Percentiles rank a stretch among this genome's conserved stretches.
Conservation (phyloP, 1,284 basidiomycete species). For the Cystobasidium pallidum region DNA sequence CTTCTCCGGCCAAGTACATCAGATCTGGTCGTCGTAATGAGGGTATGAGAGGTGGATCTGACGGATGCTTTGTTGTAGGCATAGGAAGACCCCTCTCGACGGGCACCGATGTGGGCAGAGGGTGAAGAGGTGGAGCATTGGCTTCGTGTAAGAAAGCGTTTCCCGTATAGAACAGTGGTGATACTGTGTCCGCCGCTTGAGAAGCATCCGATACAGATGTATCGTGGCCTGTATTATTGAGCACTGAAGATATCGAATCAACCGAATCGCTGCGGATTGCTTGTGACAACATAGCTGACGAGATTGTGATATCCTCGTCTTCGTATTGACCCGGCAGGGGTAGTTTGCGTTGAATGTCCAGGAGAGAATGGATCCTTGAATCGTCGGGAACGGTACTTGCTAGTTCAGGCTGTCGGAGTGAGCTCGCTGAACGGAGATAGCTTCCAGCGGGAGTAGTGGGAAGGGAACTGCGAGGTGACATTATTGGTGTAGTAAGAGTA, state of each 20-base stretch:
- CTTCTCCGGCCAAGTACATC: slow-evolving; percentile 13
- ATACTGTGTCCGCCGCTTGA: background rate
- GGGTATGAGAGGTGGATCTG: slow-evolving; percentile 39
- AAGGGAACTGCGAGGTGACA: slow-evolving; percentile 11
- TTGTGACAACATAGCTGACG: background rate
- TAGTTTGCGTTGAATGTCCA: slow-evolving; percentile 18
- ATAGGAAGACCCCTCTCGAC: slow-evolving; percentile 6
- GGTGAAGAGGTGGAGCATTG: slow-evolving; percentile 19
- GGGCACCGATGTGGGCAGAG: background rate
- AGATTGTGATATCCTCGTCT: slow-evolving; percentile 16
- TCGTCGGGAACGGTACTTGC: background rate
- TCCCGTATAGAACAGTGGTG: background rate
- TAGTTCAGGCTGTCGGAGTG: background rate
- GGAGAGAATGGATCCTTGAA: slow-evolving; percentile 6
- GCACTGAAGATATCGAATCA: slow-evolving; percentile 33
- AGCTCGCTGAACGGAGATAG: slow-evolving; percentile 1
- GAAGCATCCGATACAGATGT: background rate
- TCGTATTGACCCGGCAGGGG: slow-evolving; percentile 23
- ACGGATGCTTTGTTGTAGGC: slow-evolving; percentile 10
- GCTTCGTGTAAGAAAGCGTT: background rate
- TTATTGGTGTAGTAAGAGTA: slow-evolving; percentile 7
- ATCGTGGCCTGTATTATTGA: slow-evolving; percentile 31
- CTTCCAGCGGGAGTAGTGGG: background rate
- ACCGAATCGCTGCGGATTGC: slow-evolving; percentile 27
- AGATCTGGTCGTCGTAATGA: slow-evolving; percentile 19